phyloP scores from a whole-genome alignment of 2,329 filamentous ascomycete genomes.

The Ophiocordyceps camponoti-floridani region DNA sequence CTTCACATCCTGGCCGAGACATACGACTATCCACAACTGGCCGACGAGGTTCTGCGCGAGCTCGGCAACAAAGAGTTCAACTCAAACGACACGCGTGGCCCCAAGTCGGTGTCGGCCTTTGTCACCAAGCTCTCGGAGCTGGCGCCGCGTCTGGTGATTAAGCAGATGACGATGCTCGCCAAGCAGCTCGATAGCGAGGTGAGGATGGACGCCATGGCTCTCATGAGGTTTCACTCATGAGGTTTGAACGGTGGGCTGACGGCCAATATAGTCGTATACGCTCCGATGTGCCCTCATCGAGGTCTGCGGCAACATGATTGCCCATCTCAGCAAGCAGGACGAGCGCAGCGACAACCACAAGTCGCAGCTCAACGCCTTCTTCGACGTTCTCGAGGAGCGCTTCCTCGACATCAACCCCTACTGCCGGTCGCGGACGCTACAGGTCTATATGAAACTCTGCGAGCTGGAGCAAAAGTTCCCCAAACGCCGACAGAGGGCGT shows the following conservation, averaged over 20 bases:
- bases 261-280: slow-evolving; percentile 53
- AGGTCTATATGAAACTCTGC: slow-evolving; percentile 83
- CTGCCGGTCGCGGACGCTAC: slow-evolving; percentile 76
- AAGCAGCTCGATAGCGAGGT: slow-evolving; percentile 93
- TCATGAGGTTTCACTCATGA: no score
- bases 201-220: slow-evolving; percentile 3
- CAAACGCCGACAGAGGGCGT: slow-evolving; percentile 72
- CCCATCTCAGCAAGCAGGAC: slow-evolving; percentile 76
- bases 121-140: slow-evolving; percentile 87
- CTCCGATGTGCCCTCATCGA: slow-evolving; percentile 87
- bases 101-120: slow-evolving; percentile 90
- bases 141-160: slow-evolving; percentile 79
- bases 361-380: slow-evolving; percentile 89
- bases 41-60: slow-evolving; percentile 84
- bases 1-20: slow-evolving; percentile 89
- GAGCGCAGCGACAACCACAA: slow-evolving; percentile 87
- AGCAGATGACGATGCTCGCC: slow-evolving; percentile 88
- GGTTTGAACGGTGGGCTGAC: slow-evolving; percentile 11
- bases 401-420: slow-evolving; percentile 96
- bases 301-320: slow-evolving; percentile 89
- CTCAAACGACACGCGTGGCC: slow-evolving; percentile 84
- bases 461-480: slow-evolving; percentile 94
- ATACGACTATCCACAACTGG: slow-evolving; percentile 91
- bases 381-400: slow-evolving; percentile 87
- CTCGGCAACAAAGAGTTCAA: slow-evolving; percentile 97